Evolutionary conservation across 306 rosid species (phyloP).

Genomic region (Sicyos edulis): DNA sequence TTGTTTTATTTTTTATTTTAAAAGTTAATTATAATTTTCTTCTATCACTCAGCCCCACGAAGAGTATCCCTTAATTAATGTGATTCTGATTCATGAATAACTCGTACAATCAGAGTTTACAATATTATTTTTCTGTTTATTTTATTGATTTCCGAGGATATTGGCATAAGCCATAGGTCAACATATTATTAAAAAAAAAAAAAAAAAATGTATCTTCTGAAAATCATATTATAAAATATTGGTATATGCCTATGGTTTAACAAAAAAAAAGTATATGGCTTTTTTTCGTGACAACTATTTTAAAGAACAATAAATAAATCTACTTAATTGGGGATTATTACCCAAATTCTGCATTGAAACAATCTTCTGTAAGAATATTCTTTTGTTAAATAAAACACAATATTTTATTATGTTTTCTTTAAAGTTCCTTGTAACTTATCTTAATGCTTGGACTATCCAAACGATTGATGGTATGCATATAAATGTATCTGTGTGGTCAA

Average conservation of each 20-base stretch:
- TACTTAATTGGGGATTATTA: not conserved
- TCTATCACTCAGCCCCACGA: too few species aligned
- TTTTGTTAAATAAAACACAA: not conserved
- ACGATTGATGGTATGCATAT: too few species aligned
- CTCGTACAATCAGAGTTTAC: not conserved
- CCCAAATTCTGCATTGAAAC: not conserved
- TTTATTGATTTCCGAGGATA: not conserved
- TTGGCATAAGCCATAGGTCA: not conserved
- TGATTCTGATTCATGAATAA: not conserved
- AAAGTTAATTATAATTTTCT: too few species aligned
- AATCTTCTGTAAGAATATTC: not conserved
- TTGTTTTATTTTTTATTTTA: not conserved
- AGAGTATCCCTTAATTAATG: not conserved
- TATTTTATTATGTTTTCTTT: too few species aligned
- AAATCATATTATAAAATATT: too few species aligned
- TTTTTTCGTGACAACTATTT: not conserved
- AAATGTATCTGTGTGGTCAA: not conserved
- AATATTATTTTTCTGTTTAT: not conserved
- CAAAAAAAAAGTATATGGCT: too few species aligned
- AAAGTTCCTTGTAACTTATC: too few species aligned
- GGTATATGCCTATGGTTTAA: too few species aligned
- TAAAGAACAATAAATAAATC: too few species aligned
- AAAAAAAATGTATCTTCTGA: too few species aligned
- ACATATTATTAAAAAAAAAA: not conserved
- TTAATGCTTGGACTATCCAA: not conserved